Base-by-base conservation (phyloP, 306 rosid genomes). In the Crotalaria pallida region DNA sequence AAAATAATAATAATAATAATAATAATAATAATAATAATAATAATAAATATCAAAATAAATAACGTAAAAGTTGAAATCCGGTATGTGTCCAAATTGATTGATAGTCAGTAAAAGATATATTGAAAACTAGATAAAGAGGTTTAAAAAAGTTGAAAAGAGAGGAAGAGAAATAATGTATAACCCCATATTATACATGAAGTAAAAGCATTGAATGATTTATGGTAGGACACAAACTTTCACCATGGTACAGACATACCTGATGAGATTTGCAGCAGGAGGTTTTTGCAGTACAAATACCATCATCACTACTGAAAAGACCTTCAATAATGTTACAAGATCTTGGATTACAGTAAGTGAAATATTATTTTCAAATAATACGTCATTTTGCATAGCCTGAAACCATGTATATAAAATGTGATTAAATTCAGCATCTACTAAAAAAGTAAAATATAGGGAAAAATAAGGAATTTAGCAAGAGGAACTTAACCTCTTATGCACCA, bases 161-260 rank as follows among this genome's bases (percentile, higher is more conserved):
- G 53, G 44, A 4, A 38, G 44, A 10, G 12, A 38, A 38, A 68
- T 45, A 74, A 40, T 60, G 67, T 43, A n/a, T n/a, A 17, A 53
- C 57, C 58, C 47, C 63, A 79, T 34, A 58, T 56, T 68, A 81
- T 51, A 62, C 74, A 69, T 50, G 68, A 77, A 73, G 58, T 17
- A 74, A 82, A 82, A 73, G 72, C 71, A 74, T n/a, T 74, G 8
- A 77, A 64, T 69, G 70, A 76, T 74, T 61, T 65, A 22, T 45
- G 16, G 10, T 22, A 10, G 86, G 75, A 60, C 79, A 65, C 33
- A 74, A 72, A 78, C 69, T 55, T 74, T 53, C 72, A 59, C 67
- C 75, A 70, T 51, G 69, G 75, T 78, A 82, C 81, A 76, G 72
- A 76, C 75, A 71, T 60, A 65, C 51, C 43, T 66, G 58, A 40